phyloP scores from a whole-genome alignment of 73 alveolate species.

The Stentor coeruleus region DNA sequence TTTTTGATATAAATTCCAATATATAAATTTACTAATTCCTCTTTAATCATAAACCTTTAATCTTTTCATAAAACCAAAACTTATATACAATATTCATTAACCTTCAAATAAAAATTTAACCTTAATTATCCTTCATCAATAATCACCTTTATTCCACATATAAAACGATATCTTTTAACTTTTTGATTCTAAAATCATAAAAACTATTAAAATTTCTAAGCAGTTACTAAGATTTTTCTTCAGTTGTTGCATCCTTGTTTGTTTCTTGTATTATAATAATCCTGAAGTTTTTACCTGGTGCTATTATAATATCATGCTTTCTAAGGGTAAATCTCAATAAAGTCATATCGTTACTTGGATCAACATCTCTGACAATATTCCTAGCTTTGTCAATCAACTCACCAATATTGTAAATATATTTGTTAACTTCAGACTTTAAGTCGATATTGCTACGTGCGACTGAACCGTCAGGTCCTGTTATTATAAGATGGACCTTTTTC shows the following conservation, averaged over 20 bases:
- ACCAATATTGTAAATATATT: background rate
- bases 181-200: too few species aligned
- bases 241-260: background rate
- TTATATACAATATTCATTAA: too few species aligned
- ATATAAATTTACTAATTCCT: too few species aligned
- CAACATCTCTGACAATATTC: constrained; percentile 16
- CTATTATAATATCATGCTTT: constrained; percentile 23
- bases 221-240: background rate
- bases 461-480: background rate
- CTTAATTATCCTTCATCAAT: too few species aligned
- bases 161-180: too few species aligned
- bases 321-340: background rate
- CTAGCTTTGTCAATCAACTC: constrained; percentile 9
- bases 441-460: background rate
- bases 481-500: constrained; percentile 10
- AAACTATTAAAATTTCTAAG: too few species aligned
- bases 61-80: too few species aligned
- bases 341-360: constrained; percentile 16
- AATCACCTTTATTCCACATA: too few species aligned
- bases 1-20: background rate
- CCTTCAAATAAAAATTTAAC: too few species aligned
- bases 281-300: constrained; percentile 27
- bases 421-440: background rate
- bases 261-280: constrained; percentile 17
- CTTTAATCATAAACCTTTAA: too few species aligned